Evolutionary conservation across 2,329 filamentous ascomycete species (phyloP).

Genomic region (Fusarium sp.): DNA sequence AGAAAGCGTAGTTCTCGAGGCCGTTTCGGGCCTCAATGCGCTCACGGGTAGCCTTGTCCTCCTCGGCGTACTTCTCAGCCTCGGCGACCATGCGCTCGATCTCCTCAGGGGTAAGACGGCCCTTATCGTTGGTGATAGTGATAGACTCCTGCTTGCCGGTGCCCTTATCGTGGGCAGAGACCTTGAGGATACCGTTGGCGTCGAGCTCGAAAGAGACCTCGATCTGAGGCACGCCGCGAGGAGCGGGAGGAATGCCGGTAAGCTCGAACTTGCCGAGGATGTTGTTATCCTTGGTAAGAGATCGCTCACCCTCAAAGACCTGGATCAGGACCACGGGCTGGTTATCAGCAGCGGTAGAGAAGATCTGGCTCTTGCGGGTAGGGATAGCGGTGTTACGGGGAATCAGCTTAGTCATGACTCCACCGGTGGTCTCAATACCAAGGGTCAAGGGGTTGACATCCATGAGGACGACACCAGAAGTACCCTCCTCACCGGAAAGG

Average conservation of each 20-base stretch:
- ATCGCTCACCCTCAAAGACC: conserved; percentile 93
- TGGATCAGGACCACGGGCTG: conserved; percentile 95
- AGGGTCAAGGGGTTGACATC: conserved; percentile 97
- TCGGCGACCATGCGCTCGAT: conserved; percentile 99
- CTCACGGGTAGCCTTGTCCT: conserved; percentile 97
- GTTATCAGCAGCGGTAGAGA: conserved; percentile 96
- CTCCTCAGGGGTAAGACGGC: conserved; percentile 93
- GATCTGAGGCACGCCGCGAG: conserved; percentile 96
- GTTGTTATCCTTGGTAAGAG: conserved; percentile 98
- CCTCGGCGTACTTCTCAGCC: conserved; percentile 98
- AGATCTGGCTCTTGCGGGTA: conserved; percentile 97
- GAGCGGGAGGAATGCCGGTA: conserved; percentile 92
- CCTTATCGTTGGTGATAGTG: conserved; percentile 99
- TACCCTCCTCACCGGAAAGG: conserved; percentile 86
- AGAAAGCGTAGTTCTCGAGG: conserved; percentile 99
- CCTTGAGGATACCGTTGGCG: conserved; percentile 98
- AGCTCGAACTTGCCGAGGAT: conserved; percentile 98
- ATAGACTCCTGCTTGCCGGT: conserved; percentile 97
- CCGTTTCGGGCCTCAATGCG: conserved; percentile 96
- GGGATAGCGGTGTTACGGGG: conserved; percentile 94
- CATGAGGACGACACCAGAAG: conserved; percentile 88
- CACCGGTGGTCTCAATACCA: conserved; percentile 96
- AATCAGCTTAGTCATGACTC: conserved; percentile 98
- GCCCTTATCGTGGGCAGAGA: conserved; percentile 96
- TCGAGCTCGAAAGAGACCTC: conserved; percentile 98